Base-by-base conservation (phyloP, 2,329 filamentous ascomycete species). In the Corniculantispora saksenae region DNA sequence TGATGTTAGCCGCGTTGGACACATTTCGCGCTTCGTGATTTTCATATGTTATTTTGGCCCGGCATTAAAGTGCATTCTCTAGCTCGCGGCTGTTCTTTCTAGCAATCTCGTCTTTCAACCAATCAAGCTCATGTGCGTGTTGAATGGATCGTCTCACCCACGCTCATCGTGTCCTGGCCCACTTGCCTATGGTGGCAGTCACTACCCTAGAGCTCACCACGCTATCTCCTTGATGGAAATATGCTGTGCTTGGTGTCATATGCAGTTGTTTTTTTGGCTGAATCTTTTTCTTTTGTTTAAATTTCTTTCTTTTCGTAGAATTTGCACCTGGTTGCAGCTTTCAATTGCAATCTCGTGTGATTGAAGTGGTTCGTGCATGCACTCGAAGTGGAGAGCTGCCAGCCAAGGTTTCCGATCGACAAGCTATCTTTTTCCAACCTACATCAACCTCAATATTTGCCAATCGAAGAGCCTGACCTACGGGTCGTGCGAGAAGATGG, bases 401-500 rank as follows among this genome's bases (percentile, higher is more conserved):
- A 13, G 23, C 8, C 21, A 53, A 38, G 13, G 13, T 15, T n/a
- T 23, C 27, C 17, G 15, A 40, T 35, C 47, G 21, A 23, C 35
- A 15, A 29, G 45, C 40, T 45, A 13, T 21, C 25, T 55, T 19
- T 21, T 43, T 15, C 51, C 21, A 27, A 10, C 56, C 21, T 27
- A 10, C 56, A 60, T 57, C 68, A 53, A 61, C 59, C 53, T 64
- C 64, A 63, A 70, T 72, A 68, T 71, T 71, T 40, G 53, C 21
- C 43, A 17, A 1, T 17, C 15, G 38, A 56, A 27, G 27, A 48
- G 29, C 23, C 43, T 29, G 61, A 63, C 61, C 61, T 66, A 60
- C 64, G 69, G 72, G 76, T 75, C 72, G 72, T 68, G 69, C 70
- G 66, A 64, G 77, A 66, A 69, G 32, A 80, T 80, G 78, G 73